Conservation (phyloP, 2,329 filamentous ascomycete species). For the Pezicula rhizophila region DNA sequence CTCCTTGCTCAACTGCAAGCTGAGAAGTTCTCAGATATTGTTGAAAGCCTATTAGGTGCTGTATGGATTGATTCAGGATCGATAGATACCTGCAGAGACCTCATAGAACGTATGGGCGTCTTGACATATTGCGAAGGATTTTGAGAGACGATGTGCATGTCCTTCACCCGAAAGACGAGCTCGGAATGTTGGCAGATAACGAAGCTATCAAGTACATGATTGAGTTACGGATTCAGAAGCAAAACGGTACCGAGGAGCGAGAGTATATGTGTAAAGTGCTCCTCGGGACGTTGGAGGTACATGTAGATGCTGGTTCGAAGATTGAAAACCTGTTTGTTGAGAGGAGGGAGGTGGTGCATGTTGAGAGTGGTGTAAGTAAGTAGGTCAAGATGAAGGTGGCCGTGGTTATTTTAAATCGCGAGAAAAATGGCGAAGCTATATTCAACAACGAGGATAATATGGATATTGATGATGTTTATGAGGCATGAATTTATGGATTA, state of each 20-base stretch:
- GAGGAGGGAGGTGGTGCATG: slow-evolving; percentile 37
- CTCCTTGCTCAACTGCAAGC: slow-evolving; percentile 58
- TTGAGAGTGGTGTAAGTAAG: slow-evolving; percentile 40
- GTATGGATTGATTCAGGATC: slow-evolving; percentile 75
- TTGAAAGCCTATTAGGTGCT: slow-evolving; percentile 76
- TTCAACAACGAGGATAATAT: neutral
- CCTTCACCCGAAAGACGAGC: slow-evolving; percentile 60
- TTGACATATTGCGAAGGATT: slow-evolving; percentile 55
- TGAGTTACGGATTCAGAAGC: neutral
- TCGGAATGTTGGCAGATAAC: slow-evolving; percentile 52
- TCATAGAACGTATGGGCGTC: slow-evolving; percentile 62
- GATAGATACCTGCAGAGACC: slow-evolving; percentile 48
- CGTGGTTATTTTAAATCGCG: slow-evolving; percentile 27
- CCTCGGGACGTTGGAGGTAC: slow-evolving; percentile 3
- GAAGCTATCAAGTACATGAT: slow-evolving; percentile 49
- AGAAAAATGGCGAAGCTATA: neutral
- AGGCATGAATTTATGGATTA: neutral
- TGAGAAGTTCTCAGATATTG: slow-evolving; percentile 76
- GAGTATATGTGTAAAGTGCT: neutral
- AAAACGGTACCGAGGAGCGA: slow-evolving; percentile 9
- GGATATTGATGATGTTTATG: neutral
- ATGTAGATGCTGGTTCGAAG: slow-evolving; percentile 34
- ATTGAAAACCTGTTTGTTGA: slow-evolving; percentile 37
- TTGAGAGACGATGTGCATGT: slow-evolving; percentile 53
- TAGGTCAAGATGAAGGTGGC: slow-evolving; percentile 49